A percentile compares a stretch with the other conserved stretches of the same genome.
These are phyloP conservation scores for Heliophila coronopifolia DNA, from an alignment of 441 rosid species.

Conservation along the genomic window DNA sequence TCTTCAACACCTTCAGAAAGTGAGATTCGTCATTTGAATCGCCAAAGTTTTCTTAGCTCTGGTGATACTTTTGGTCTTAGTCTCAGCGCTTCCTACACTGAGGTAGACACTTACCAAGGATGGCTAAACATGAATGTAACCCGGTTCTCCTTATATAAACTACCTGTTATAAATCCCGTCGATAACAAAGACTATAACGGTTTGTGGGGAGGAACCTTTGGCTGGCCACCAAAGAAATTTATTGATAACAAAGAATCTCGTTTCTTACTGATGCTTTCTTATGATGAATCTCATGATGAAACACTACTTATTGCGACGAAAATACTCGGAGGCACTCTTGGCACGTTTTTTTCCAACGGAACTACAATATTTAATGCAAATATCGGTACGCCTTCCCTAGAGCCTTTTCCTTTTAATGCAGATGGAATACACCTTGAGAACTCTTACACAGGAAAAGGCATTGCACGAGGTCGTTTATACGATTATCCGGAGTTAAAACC, in stretches of 20 bases:
- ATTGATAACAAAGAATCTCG: constrained; percentile 61
- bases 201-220: constrained; percentile 82
- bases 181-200: constrained; percentile 68
- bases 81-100: constrained; percentile 44
- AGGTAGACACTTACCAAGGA: constrained; percentile 63
- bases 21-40: constrained; percentile 45
- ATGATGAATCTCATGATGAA: constrained; percentile 48
- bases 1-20: constrained; percentile 45
- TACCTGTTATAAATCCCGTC: constrained; percentile 45
- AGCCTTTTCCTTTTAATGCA: constrained; percentile 57
- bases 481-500: too few relatives aligned
- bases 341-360: constrained; percentile 77
- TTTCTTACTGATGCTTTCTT: constrained; percentile 67
- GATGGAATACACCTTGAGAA: constrained; percentile 44
- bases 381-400: constrained; percentile 57
- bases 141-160: constrained; percentile 64
- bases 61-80: constrained; percentile 61
- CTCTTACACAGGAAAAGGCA: constrained; percentile 61
- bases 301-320: constrained; percentile 64
- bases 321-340: constrained; percentile 80
- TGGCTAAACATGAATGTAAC: constrained; percentile 85
- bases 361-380: constrained; percentile 70
- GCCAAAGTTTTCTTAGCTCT: constrained; percentile 48
- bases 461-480: constrained; percentile 73
- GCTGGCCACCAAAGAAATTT: constrained; percentile 78